These are phyloP conservation scores for Draba incana DNA, from an alignment of 345 rosid species.

Conservation along the genomic window DNA sequence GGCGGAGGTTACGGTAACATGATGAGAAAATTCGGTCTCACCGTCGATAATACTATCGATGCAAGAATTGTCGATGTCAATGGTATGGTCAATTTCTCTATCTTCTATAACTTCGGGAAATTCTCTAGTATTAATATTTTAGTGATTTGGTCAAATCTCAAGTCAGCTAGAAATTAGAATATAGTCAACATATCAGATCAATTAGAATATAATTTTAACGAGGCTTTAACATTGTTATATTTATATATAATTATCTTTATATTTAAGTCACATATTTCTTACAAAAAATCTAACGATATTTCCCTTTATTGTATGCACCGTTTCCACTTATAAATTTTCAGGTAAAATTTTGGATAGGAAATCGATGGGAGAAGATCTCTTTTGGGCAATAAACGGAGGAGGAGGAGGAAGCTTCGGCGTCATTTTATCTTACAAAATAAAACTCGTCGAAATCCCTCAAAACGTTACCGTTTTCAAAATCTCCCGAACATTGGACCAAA, in stretches of 20 bases:
- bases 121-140: too few species aligned
- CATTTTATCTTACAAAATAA: constrained; percentile 51
- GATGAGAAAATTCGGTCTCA: constrained; percentile 65
- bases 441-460: constrained; percentile 59
- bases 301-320: background rate
- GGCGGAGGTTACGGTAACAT: constrained; percentile 73
- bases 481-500: constrained; percentile 46
- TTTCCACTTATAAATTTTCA: too few species aligned
- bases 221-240: too few species aligned
- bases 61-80: constrained; percentile 58
- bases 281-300: background rate
- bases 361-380: constrained; percentile 73
- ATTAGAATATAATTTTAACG: too few species aligned
- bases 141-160: too few species aligned
- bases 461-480: constrained; percentile 55
- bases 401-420: constrained; percentile 79
- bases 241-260: too few species aligned
- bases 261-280: too few species aligned
- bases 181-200: too few species aligned
- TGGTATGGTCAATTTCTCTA: constrained; percentile 21
- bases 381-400: constrained; percentile 77
- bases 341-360: constrained; percentile 60
- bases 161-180: too few species aligned
- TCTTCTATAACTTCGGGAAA: too few species aligned
- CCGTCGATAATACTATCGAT: constrained; percentile 59